A percentile compares a stretch with the other conserved stretches of the same genome.
phyloP scores from a whole-genome alignment of 306 rosid genomes.

The Cucumis melo region DNA sequence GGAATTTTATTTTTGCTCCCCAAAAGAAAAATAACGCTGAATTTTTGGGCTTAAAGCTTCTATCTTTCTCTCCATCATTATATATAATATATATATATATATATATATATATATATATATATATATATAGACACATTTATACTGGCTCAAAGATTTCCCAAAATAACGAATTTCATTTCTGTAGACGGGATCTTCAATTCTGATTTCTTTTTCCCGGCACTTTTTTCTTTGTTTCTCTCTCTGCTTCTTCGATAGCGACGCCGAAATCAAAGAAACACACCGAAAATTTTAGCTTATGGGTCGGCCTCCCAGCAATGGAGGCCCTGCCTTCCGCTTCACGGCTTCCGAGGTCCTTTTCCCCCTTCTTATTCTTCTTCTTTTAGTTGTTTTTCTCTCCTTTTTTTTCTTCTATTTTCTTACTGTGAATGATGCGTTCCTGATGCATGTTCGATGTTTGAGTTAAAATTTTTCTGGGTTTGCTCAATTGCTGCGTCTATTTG shows the following conservation, averaged over 20 bases:
- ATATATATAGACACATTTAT: not conserved
- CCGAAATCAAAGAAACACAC: not conserved
- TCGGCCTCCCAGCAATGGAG: constrained; percentile 92
- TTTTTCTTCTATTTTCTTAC: not conserved
- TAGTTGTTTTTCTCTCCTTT: not conserved
- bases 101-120: not conserved
- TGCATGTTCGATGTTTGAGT: not conserved
- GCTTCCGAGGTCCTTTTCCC: constrained; percentile 43
- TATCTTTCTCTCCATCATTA: not conserved
- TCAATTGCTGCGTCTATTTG: not conserved
- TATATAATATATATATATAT: not conserved
- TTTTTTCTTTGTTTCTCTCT: not conserved
- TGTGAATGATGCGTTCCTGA: not conserved
- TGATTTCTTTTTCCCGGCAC: not conserved
- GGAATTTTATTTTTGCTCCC: not conserved
- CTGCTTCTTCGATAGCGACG: not conserved
- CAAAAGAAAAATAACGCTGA: not conserved
- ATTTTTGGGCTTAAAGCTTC: not conserved
- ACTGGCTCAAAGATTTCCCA: not conserved
- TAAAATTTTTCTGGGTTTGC: not conserved
- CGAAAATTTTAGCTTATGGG: constrained; percentile 39
- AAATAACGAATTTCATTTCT: constrained; percentile 4
- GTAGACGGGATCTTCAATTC: constrained; percentile 5
- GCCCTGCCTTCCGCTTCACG: constrained; percentile 92
- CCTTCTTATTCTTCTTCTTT: not conserved